phyloP scores from a whole-genome alignment of 2,329 filamentous ascomycete genomes.

The Pseudocercospora pini-densiflorae region DNA sequence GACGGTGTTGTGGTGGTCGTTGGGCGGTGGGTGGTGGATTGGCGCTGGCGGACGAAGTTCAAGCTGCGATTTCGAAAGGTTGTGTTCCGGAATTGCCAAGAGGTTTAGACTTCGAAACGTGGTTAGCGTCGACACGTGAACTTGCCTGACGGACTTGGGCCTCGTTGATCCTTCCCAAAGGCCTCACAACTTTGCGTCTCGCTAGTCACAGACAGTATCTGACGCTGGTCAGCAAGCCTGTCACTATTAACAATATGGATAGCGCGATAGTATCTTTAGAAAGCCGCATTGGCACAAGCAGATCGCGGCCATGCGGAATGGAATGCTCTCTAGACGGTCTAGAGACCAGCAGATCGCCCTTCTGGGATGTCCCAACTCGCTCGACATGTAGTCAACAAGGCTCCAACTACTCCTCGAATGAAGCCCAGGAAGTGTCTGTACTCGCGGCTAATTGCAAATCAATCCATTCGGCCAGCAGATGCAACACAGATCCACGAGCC shows the following conservation, averaged over 20 bases:
- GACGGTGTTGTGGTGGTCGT: slow-evolving; percentile 36
- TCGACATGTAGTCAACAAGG: not conserved
- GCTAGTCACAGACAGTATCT: not conserved
- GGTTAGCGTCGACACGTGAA: not conserved
- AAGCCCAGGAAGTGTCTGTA: not conserved
- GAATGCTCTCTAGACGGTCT: not conserved
- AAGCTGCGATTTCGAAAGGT: not conserved
- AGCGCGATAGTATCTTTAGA: not conserved
- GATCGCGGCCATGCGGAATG: not conserved
- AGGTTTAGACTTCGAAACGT: not conserved
- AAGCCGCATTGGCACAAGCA: not conserved
- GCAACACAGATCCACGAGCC: not conserved
- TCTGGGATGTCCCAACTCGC: not conserved
- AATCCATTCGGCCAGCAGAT: not conserved
- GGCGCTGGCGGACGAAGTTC: not conserved
- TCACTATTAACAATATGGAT: not conserved
- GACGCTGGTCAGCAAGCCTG: not conserved
- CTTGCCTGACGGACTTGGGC: not conserved
- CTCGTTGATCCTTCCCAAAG: too few species aligned
- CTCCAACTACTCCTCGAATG: too few species aligned
- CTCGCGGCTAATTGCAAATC: not conserved
- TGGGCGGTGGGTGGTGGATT: slow-evolving; percentile 15
- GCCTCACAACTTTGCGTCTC: not conserved
- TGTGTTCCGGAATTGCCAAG: not conserved
- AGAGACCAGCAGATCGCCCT: too few species aligned